Evolutionary conservation across 495 filamentous ascomycete species (phyloP).

Genomic region (Gamarada debralockiae): DNA sequence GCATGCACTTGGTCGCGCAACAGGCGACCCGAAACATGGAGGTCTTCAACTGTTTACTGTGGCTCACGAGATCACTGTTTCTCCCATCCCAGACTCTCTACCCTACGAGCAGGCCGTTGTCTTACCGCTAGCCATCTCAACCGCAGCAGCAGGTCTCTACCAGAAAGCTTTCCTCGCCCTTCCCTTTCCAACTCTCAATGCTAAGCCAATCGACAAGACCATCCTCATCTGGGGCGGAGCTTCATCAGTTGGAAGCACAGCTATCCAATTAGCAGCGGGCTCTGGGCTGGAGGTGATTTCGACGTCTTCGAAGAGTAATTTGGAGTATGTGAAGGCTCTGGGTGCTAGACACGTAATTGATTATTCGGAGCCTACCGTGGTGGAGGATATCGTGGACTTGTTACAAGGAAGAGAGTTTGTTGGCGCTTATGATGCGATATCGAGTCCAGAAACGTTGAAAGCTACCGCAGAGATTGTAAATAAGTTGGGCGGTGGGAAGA

Average conservation of each 20-base stretch:
- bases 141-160: slow-evolving; percentile 40
- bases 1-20: background rate
- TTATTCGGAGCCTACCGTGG: background rate
- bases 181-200: slow-evolving; percentile 3
- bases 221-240: slow-evolving; percentile 36
- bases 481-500: background rate
- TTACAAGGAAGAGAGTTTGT: background rate
- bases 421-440: slow-evolving; percentile 1
- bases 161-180: slow-evolving; percentile 1
- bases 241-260: slow-evolving; percentile 29
- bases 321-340: slow-evolving; percentile 30
- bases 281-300: slow-evolving; percentile 33
- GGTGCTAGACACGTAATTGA: slow-evolving; percentile 27
- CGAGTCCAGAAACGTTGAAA: background rate
- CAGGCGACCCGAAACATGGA: background rate
- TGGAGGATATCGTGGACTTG: background rate
- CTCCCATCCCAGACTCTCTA: slow-evolving; percentile 34
- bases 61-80: background rate
- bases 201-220: slow-evolving; percentile 16
- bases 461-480: background rate
- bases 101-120: slow-evolving; percentile 34
- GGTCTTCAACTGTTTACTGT: slow-evolving; percentile 11
- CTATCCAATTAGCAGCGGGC: slow-evolving; percentile 33
- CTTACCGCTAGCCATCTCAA: slow-evolving; percentile 38
- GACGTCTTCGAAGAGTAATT: slow-evolving; percentile 32